These are phyloP conservation scores for Mycena galopus DNA, from an alignment of 768 basidiomycete species.

Conservation along the genomic window DNA sequence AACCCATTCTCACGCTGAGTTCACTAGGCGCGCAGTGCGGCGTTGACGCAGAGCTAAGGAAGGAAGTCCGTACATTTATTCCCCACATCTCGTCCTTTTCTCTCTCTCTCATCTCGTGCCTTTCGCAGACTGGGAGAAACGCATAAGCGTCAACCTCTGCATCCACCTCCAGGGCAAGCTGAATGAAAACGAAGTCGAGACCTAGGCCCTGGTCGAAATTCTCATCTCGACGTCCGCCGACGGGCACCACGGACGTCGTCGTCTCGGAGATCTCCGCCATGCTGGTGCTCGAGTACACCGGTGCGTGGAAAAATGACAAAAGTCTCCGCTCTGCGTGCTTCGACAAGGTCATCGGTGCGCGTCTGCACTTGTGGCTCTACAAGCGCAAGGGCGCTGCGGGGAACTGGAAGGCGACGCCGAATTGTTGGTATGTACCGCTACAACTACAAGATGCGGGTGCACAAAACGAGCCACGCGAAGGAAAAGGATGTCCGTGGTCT, in stretches of 20 bases:
- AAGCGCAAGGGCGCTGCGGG: slow-evolving; percentile 18
- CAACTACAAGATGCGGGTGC: slow-evolving; percentile 27
- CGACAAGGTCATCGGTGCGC: slow-evolving; percentile 19
- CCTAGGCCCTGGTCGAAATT: slow-evolving; percentile 21
- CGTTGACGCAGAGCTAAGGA: slow-evolving; percentile 7
- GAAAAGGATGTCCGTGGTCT: slow-evolving; percentile 25
- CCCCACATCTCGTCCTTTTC: not conserved
- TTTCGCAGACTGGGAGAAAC: slow-evolving; percentile 16
- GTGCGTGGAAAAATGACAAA: slow-evolving; percentile 26
- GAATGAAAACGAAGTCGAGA: slow-evolving; percentile 25
- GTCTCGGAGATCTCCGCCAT: slow-evolving; percentile 22
- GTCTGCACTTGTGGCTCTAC: slow-evolving; percentile 20
- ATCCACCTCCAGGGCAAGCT: slow-evolving; percentile 19
- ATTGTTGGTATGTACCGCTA: slow-evolving; percentile 36
- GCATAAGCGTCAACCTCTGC: slow-evolving; percentile 27
- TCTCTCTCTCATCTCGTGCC: too few species aligned
- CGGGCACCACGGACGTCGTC: slow-evolving; percentile 14
- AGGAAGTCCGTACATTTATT: slow-evolving; percentile 16
- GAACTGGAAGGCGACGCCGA: slow-evolving; percentile 28
- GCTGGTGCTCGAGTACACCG: not conserved
- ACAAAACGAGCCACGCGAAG: slow-evolving; percentile 21
- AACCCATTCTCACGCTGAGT: not conserved
- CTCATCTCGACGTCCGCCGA: slow-evolving; percentile 20
- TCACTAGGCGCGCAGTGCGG: slow-evolving; percentile 26
- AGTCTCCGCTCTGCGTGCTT: slow-evolving; percentile 14